Evolutionary conservation across 352 stramenopile species (phyloP).

Genomic region (Globisporangium echinulatum): DNA sequence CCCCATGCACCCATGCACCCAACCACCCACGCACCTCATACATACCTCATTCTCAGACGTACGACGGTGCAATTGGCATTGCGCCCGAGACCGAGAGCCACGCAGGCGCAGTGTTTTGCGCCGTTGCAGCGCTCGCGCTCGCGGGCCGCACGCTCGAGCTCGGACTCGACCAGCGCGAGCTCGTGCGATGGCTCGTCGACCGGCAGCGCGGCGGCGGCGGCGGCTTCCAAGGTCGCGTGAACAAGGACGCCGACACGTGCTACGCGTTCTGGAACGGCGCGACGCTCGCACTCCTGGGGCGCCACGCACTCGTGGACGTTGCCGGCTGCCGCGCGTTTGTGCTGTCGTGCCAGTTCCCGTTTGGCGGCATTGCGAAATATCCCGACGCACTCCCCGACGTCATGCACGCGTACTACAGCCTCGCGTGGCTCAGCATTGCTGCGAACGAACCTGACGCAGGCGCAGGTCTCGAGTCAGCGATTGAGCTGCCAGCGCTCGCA

Average conservation of each 20-base stretch:
- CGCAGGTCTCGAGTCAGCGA: not conserved
- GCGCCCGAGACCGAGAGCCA: constrained; percentile 58
- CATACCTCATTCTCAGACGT: constrained; percentile 31
- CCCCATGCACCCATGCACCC: too few species aligned
- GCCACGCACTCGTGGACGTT: constrained; percentile 73
- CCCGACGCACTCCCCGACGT: constrained; percentile 76
- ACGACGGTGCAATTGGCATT: constrained; percentile 80
- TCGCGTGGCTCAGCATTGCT: constrained; percentile 87
- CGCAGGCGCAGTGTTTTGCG: constrained; percentile 67
- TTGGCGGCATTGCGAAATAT: constrained; percentile 86
- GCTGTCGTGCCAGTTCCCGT: constrained; percentile 73
- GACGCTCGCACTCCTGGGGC: constrained; percentile 75
- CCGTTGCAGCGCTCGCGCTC: constrained; percentile 65
- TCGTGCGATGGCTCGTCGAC: constrained; percentile 81
- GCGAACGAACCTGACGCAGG: constrained; percentile 13
- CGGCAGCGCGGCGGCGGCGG: constrained; percentile 77
- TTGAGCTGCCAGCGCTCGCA: constrained; percentile 29
- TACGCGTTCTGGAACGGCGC: constrained; percentile 92
- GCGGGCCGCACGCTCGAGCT: constrained; percentile 65
- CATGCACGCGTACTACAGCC: constrained; percentile 90
- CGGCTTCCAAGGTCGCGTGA: constrained; percentile 88
- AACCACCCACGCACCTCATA: too few species aligned
- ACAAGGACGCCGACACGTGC: constrained; percentile 88
- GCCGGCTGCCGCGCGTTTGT: constrained; percentile 69
- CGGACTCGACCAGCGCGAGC: constrained; percentile 47